Percentiles rank a stretch among this genome's conserved stretches.
Evolutionary conservation across 106 monocot species (phyloP).

Genomic region (Alisma plantagoaquatica): DNA sequence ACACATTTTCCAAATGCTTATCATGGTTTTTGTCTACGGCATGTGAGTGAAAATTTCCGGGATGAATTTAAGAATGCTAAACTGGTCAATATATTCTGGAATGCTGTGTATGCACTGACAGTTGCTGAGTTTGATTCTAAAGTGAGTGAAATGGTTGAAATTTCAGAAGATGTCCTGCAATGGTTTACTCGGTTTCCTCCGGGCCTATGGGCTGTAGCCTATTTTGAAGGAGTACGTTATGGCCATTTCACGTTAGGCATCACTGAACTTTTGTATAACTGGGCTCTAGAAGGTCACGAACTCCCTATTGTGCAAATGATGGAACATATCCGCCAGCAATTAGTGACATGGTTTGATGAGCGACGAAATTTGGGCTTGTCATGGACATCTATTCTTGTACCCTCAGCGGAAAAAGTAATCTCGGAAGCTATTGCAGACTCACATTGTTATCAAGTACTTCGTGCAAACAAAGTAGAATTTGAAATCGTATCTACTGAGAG

Average conservation of each 20-base stretch:
- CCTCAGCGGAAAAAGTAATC: constrained; percentile 38
- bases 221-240: constrained; percentile 43
- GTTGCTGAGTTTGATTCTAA: constrained; percentile 33
- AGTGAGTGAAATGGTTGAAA: constrained; percentile 44
- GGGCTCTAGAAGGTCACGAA: constrained; percentile 47
- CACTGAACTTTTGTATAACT: constrained; percentile 35
- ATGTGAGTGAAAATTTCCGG: constrained; percentile 40
- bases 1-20: constrained; percentile 48
- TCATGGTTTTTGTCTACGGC: constrained; percentile 42
- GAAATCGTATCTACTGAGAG: constrained; percentile 42
- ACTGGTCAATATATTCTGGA: constrained; percentile 51
- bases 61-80: constrained; percentile 58
- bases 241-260: constrained; percentile 63
- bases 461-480: constrained; percentile 59
- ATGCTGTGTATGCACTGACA: constrained; percentile 54
- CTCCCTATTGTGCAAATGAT: constrained; percentile 61
- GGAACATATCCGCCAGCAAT: constrained; percentile 30
- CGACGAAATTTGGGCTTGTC: constrained; percentile 15
- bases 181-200: constrained; percentile 43
- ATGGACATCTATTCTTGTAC: constrained; percentile 35
- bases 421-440: constrained; percentile 21
- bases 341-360: constrained; percentile 36
- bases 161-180: constrained; percentile 41
- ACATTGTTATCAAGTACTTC: constrained; percentile 38
- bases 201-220: constrained; percentile 29